A percentile compares a stretch with the other conserved stretches of the same genome.
Conservation (phyloP, 116 monocot species). For the Cymodocea nodosa region DNA sequence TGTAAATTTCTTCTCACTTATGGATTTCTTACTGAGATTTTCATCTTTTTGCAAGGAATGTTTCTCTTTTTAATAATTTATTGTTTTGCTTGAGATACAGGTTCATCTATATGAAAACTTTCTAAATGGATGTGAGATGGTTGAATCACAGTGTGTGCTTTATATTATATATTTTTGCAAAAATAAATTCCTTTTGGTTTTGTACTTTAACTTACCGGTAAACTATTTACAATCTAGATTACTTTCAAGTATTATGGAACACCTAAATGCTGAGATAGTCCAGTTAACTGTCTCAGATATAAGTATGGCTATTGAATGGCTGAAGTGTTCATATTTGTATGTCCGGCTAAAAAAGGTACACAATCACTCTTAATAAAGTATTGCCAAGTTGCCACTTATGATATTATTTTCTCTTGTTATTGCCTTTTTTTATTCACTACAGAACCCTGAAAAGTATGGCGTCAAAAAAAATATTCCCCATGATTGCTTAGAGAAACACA, state of each 20-base stretch:
- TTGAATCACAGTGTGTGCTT: constrained; percentile 88
- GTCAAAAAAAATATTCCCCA: constrained; percentile 54
- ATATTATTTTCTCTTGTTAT: background rate
- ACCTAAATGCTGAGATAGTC: constrained; percentile 92
- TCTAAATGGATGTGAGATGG: constrained; percentile 96
- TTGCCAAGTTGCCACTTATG: background rate
- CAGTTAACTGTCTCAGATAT: constrained; percentile 89
- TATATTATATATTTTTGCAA: background rate
- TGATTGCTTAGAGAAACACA: constrained; percentile 64
- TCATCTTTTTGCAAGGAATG: background rate
- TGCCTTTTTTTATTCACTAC: background rate
- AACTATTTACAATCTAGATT: constrained; percentile 30
- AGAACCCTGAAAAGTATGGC: constrained; percentile 98
- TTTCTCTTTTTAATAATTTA: background rate
- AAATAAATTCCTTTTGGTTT: background rate
- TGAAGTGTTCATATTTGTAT: constrained; percentile 93
- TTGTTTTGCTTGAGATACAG: constrained; percentile 18
- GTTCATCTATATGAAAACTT: constrained; percentile 98
- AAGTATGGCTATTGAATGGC: constrained; percentile 92
- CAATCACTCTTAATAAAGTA: background rate
- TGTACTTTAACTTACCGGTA: background rate
- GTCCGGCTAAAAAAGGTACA: constrained; percentile 88
- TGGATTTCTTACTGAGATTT: background rate
- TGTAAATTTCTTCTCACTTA: constrained; percentile 24
- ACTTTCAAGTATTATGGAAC: constrained; percentile 75